Conservation (phyloP, 2,329 filamentous ascomycete species). For the Thielaviopsis populi region DNA sequence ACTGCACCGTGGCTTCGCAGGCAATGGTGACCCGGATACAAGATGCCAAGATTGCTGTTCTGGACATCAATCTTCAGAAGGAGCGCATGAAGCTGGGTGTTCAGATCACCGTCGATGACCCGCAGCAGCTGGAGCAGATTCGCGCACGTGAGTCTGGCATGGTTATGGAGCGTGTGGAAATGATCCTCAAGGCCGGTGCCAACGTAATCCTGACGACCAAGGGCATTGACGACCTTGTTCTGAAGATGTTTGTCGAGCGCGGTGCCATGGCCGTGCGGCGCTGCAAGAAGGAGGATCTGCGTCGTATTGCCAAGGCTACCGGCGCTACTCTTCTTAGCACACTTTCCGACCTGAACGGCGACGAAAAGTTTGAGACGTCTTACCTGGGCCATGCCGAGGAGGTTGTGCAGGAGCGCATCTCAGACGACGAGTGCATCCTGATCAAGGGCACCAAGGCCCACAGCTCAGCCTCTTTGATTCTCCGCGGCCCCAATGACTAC, state of each 20-base stretch:
- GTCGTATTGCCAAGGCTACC: constrained; percentile 89
- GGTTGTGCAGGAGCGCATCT: constrained; percentile 95
- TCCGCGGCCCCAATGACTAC: constrained; percentile 90
- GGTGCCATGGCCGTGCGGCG: constrained; percentile 90
- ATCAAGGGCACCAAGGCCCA: constrained; percentile 91
- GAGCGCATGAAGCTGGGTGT: constrained; percentile 98
- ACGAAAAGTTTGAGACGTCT: constrained; percentile 88
- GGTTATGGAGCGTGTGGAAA: constrained; percentile 82
- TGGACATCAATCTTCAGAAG: constrained; percentile 98
- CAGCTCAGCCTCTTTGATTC: constrained; percentile 87
- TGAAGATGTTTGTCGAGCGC: constrained; percentile 89
- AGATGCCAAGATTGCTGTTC: constrained; percentile 89
- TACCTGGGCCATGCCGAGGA: constrained; percentile 86
- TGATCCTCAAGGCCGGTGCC: constrained; percentile 94
- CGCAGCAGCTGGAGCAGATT: constrained; percentile 94
- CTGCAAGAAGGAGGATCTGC: constrained; percentile 96
- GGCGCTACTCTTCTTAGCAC: constrained; percentile 87
- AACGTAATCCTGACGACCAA: constrained; percentile 96
- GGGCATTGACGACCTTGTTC: constrained; percentile 88
- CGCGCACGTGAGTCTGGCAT: constrained; percentile 84
- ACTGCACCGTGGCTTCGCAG: constrained; percentile 96
- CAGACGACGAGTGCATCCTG: constrained; percentile 94
- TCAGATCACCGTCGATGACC: constrained; percentile 95
- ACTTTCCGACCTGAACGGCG: constrained; percentile 89
- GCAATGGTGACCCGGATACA: constrained; percentile 88